Evolutionary conservation across 495 filamentous ascomycete genomes (phyloP).

Genomic region (Penicillium nucicola): DNA sequence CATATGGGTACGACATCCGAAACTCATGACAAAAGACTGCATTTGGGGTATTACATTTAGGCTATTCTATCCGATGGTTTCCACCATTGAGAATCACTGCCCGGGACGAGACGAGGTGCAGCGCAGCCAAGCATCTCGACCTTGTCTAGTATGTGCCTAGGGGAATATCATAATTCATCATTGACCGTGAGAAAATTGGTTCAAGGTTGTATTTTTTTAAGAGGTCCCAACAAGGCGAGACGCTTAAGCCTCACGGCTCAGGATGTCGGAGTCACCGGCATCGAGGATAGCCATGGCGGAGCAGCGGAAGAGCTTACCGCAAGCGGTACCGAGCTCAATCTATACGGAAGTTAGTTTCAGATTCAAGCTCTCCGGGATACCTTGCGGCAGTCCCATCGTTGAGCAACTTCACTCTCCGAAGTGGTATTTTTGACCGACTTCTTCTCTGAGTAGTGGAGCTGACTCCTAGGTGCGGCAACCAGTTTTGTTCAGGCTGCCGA

Average conservation of each 20-base stretch:
- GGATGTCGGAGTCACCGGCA: conserved; percentile 97
- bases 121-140: background rate
- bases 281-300: conserved; percentile 95
- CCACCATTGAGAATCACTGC: too few species aligned
- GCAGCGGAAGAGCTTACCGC: conserved; percentile 81
- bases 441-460: conserved; percentile 33
- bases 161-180: conserved; percentile 10
- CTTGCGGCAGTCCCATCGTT: conserved; percentile 37
- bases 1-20: background rate
- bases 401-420: conserved; percentile 63
- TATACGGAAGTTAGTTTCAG: conserved; percentile 39
- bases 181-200: conserved; percentile 3
- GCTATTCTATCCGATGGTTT: background rate
- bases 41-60: conserved; percentile 3
- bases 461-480: conserved; percentile 20
- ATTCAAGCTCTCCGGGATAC: conserved; percentile 27
- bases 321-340: conserved; percentile 97
- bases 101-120: too few species aligned
- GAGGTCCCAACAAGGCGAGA: conserved; percentile 2
- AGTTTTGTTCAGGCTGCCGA: background rate
- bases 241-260: conserved; percentile 38
- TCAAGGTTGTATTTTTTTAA: conserved; percentile 6
- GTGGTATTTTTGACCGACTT: conserved; percentile 19
- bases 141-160: background rate
- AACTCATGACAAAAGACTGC: conserved; percentile 1